Base-by-base conservation (phyloP, 257 asterid species). In the Solanum chilense region DNA sequence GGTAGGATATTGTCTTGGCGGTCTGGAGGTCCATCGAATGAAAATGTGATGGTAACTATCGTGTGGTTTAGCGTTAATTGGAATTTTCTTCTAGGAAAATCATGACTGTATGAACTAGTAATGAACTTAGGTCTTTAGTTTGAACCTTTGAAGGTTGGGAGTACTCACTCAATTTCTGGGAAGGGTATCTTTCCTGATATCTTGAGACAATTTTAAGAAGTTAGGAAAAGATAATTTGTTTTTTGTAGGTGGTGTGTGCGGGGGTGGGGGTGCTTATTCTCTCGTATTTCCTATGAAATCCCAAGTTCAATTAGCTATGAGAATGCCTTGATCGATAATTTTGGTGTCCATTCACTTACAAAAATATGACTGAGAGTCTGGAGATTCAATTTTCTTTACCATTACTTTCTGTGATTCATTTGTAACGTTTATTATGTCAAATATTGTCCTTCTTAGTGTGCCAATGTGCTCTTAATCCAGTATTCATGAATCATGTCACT, bases 1-100 rank as follows among this genome's bases (percentile, higher is more conserved):
- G 98, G 98, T 85, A 91, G 85, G 82, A 80, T 95, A 84, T 91
- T 94, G 87, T 94, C 99, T 27, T 97, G 98, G 98, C 93, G 93
- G 90, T 91, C 97, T 82, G 98, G 98, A 81, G 91, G 58, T 86
- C 69, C 93, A 15, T 56, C 90, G 86, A 88, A 92, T 86, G 94
- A 91, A 94, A 87, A 87, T 89, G 95, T 93, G 85, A 92, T 90
- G 98, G 99, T 96, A 93, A 93, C 29, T 86, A 90, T 29, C 6
- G 2, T 47, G 27, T 49, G 44, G 29, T 47, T 27, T 80, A 10
- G 45, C 3, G 5, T 47, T 45, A 20, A 29, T 71, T 88, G 69
- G 39, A 42, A 39, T 3, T 47, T 29, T 25, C 66, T 27, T 14
- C 44, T 25, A 15, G 9, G 39, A 41, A 77, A 77, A 44, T 15